These are phyloP conservation scores for Coelastrella sp. DNA, from an alignment of 139 green algal species.

Conservation along the genomic window DNA sequence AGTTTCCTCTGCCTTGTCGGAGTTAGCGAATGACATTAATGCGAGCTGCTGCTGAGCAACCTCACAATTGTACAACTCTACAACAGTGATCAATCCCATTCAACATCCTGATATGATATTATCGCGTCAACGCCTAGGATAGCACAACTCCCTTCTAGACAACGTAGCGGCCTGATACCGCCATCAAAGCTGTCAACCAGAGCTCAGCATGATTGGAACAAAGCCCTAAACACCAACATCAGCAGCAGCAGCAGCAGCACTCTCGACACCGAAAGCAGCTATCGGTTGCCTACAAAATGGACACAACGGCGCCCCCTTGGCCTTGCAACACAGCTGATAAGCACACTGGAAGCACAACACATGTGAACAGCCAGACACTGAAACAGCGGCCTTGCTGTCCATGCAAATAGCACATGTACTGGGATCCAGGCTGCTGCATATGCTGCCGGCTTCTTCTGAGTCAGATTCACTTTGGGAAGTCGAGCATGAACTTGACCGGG, in stretches of 20 bases:
- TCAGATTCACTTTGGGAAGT: background rate
- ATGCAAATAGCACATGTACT: conserved; percentile 66
- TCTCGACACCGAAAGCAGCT: conserved; percentile 47
- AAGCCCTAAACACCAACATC: no score
- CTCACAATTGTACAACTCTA: no score
- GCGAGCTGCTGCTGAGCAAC: no score
- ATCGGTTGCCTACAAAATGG: conserved; percentile 67
- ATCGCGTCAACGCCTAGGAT: no score
- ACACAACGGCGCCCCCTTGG: conserved; percentile 57
- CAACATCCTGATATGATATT: no score
- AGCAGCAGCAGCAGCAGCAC: background rate
- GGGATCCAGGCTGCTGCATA: conserved; percentile 48
- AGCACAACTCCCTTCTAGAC: no score
- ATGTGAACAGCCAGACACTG: conserved; percentile 59
- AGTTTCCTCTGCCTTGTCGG: no score
- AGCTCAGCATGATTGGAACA: no score
- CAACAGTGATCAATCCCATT: no score
- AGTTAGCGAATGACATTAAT: no score
- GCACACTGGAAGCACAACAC: conserved; percentile 67
- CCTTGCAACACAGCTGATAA: conserved; percentile 68
- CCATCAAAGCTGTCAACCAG: no score
- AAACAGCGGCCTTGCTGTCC: conserved; percentile 55
- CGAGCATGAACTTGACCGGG: background rate
- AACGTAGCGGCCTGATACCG: no score
- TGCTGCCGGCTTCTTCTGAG: background rate